Evolutionary conservation across 305 asterid genomes (phyloP).

Genomic region (Rubia tinctorum): DNA sequence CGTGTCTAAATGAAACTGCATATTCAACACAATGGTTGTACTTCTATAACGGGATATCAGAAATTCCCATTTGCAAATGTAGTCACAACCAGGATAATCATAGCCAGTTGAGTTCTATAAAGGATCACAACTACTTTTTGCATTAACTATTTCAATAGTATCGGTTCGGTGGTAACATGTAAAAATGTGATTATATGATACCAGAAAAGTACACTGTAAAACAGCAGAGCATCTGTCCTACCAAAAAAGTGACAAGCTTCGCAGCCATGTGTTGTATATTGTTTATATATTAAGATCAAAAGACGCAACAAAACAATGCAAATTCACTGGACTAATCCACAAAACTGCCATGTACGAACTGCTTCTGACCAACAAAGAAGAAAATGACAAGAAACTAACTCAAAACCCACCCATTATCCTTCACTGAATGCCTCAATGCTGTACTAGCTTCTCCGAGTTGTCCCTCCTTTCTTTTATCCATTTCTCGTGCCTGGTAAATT

Average conservation of each 20-base stretch:
- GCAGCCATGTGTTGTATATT: background rate
- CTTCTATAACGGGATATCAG: background rate
- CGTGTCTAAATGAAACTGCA: background rate
- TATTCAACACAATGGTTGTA: background rate
- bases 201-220: no score
- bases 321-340: background rate
- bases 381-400: background rate
- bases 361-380: background rate
- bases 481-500: conserved; percentile 84
- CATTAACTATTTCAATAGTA: background rate
- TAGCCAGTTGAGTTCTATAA: no score
- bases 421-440: conserved; percentile 91
- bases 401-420: conserved; percentile 80
- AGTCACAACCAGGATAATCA: background rate
- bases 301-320: background rate
- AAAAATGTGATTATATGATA: background rate
- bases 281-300: background rate
- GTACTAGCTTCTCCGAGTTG: conserved; percentile 98
- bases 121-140: background rate
- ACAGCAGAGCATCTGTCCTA: background rate
- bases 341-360: background rate
- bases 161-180: background rate
- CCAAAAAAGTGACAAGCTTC: background rate
- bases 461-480: conserved; percentile 97
- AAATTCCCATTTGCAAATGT: background rate